Evolutionary conservation across 1,284 basidiomycete species (phyloP).

Genomic region (Thelephora terrestris): DNA sequence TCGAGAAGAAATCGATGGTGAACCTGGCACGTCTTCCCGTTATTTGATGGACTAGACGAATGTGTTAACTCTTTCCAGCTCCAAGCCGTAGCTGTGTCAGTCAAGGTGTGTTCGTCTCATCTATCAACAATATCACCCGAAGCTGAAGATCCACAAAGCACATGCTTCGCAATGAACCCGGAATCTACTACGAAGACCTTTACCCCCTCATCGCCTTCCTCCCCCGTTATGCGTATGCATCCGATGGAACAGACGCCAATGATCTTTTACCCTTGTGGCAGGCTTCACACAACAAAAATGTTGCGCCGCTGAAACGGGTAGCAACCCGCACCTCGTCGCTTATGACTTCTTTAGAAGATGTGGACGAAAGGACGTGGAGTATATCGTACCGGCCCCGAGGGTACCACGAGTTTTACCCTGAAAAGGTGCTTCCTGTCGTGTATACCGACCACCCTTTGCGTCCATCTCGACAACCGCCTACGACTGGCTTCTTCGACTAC

Average conservation of each 20-base stretch:
- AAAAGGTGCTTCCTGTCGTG: constrained; percentile 41
- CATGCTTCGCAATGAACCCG: constrained; percentile 34
- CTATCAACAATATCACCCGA: no score
- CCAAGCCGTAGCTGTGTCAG: constrained; percentile 52
- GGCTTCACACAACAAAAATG: constrained; percentile 20
- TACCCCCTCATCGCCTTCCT: constrained; percentile 37
- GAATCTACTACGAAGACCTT: constrained; percentile 33
- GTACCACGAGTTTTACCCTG: constrained; percentile 37
- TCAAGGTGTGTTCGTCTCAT: constrained; percentile 33
- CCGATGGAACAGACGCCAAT: constrained; percentile 22
- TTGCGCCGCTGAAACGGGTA: not conserved
- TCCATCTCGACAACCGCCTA: constrained; percentile 46
- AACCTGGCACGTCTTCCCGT: constrained; percentile 36
- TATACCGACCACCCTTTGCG: constrained; percentile 37
- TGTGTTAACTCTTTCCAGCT: constrained; percentile 24
- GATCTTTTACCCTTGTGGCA: constrained; percentile 53
- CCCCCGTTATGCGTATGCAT: constrained; percentile 40
- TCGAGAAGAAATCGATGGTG: constrained; percentile 69
- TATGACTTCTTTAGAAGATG: not conserved
- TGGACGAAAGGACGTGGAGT: constrained; percentile 11
- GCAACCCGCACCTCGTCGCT: no score
- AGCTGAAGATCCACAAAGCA: constrained; percentile 15
- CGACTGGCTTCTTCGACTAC: constrained; percentile 38
- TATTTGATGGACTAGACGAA: no score
- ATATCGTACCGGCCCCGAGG: constrained; percentile 15